Conservation (phyloP, 306 rosid species). For the Datisca glomerata region DNA sequence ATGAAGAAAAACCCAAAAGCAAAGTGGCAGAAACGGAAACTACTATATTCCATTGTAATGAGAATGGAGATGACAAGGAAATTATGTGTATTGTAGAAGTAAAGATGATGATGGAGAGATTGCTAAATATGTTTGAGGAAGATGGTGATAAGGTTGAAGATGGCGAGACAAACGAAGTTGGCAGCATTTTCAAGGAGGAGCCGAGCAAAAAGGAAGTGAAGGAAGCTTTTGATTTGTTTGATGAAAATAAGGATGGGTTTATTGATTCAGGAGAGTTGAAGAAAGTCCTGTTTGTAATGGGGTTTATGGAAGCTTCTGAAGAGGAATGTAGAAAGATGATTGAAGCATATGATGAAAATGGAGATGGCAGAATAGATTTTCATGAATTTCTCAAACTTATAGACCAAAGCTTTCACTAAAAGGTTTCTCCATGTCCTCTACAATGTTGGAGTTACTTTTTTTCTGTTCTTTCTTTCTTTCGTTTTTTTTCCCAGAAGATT, state of each 20-base stretch:
- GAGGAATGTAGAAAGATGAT: conserved; percentile 32
- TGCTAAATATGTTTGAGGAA: conserved; percentile 3
- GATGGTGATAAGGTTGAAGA: not conserved
- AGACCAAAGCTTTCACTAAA: conserved; percentile 20
- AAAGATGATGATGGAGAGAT: conserved; percentile 14
- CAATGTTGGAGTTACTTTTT: too few relatives aligned
- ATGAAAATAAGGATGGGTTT: conserved; percentile 39
- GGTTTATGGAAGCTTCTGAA: conserved; percentile 20
- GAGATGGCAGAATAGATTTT: conserved; percentile 38
- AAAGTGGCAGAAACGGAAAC: too few relatives aligned
- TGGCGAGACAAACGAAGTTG: conserved; percentile 7
- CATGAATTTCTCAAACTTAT: conserved; percentile 27
- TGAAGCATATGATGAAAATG: conserved; percentile 21
- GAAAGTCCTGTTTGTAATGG: conserved; percentile 22
- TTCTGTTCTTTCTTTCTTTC: too few relatives aligned
- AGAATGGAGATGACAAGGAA: not conserved
- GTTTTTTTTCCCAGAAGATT: too few relatives aligned
- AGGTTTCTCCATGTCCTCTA: too few relatives aligned
- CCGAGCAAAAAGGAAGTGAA: conserved; percentile 28
- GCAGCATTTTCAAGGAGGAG: conserved; percentile 23
- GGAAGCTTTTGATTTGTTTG: conserved; percentile 36
- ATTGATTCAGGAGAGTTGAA: conserved; percentile 35
- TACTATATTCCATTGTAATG: conserved; percentile 2
- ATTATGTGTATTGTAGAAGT: conserved; percentile 17
- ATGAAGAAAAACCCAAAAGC: not conserved